These are phyloP conservation scores for Annulohypoxylon bovei DNA, from an alignment of 495 filamentous ascomycete species.

Conservation along the genomic window DNA sequence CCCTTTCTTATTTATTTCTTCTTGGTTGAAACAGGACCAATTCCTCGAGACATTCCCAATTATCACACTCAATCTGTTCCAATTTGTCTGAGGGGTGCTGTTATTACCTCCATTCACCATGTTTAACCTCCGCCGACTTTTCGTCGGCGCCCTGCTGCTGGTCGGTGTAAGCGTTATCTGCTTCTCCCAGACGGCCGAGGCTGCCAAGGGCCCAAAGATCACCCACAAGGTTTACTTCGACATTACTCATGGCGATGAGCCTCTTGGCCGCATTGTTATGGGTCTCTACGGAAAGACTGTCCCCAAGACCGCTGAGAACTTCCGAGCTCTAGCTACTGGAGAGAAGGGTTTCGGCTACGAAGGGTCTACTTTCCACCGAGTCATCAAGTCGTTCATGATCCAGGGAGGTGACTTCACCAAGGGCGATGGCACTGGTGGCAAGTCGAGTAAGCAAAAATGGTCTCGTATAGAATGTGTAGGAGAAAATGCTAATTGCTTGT, in stretches of 20 bases:
- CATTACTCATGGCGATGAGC: constrained; percentile 87
- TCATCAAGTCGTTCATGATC: constrained; percentile 99
- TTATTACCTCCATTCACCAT: constrained; percentile 47
- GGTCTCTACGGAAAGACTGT: constrained; percentile 98
- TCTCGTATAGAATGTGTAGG: constrained; percentile 5
- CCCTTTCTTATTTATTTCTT: constrained; percentile 13
- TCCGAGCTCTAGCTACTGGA: constrained; percentile 94
- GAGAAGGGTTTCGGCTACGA: constrained; percentile 98
- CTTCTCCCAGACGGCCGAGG: constrained; percentile 75
- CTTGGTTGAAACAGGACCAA: constrained; percentile 24
- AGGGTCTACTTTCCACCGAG: constrained; percentile 95
- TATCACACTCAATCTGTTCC: constrained; percentile 8
- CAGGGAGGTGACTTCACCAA: constrained; percentile 99
- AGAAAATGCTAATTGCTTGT: constrained; percentile 18
- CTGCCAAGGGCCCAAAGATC: constrained; percentile 93
- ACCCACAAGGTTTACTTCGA: constrained; percentile 98
- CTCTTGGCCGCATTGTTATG: constrained; percentile 86
- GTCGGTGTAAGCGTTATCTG: constrained; percentile 76
- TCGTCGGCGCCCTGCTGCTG: constrained; percentile 77
- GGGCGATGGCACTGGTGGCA: constrained; percentile 94
- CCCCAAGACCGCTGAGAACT: constrained; percentile 98
- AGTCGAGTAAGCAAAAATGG: constrained; percentile 70
- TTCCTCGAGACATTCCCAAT: neutral
- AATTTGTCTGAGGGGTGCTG: constrained; percentile 14
- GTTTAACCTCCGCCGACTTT: constrained; percentile 65